A percentile compares a stretch with the other conserved stretches of the same genome.
Evolutionary conservation across 257 asterid species (phyloP).

Genomic region (Orobanche coerulescens): DNA sequence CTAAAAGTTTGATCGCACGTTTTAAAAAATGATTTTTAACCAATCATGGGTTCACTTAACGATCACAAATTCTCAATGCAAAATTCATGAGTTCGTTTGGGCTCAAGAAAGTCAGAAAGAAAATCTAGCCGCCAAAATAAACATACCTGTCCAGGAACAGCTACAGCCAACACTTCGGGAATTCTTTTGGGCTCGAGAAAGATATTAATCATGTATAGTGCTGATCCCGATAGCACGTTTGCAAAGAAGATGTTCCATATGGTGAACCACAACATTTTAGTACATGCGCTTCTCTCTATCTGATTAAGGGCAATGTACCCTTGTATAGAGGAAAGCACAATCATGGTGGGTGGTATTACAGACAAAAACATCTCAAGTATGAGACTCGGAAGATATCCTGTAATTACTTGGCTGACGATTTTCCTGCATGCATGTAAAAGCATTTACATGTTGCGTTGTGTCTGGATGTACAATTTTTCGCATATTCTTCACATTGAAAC

Average conservation of each 20-base stretch:
- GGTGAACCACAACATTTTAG: constrained; percentile 74
- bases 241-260: constrained; percentile 95
- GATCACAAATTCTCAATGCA: too few species aligned
- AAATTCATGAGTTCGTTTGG: too few species aligned
- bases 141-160: constrained; percentile 95
- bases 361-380: constrained; percentile 64
- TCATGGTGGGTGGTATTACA: constrained; percentile 72
- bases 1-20: not conserved
- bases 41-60: too few species aligned
- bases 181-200: constrained; percentile 77
- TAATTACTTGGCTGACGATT: constrained; percentile 65
- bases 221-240: constrained; percentile 86
- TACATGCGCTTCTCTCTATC: constrained; percentile 89
- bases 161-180: constrained; percentile 72
- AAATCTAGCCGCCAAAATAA: not conserved
- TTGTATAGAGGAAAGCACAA: constrained; percentile 77
- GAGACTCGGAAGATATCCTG: constrained; percentile 97
- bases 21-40: too few species aligned
- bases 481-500: constrained; percentile 4
- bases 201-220: constrained; percentile 49
- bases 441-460: not conserved
- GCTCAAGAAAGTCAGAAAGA: too few species aligned
- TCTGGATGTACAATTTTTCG: not conserved
- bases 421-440: constrained; percentile 41
- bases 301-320: constrained; percentile 81